Evolutionary conservation across 2,329 filamentous ascomycete species (phyloP).

Genomic region (Talaromyces sp.): DNA sequence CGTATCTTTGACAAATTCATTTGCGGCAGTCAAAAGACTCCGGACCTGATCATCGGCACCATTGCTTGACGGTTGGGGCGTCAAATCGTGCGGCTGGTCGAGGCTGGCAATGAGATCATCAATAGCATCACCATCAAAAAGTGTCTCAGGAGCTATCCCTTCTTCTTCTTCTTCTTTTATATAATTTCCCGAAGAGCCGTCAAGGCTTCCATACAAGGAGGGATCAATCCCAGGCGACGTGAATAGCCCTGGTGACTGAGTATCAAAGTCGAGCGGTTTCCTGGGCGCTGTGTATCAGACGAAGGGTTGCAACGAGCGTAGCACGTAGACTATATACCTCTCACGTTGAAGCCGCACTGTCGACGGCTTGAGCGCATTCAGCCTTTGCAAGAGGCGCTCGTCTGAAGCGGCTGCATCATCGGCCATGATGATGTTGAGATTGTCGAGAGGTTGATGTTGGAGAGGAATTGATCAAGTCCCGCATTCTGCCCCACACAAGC

Average conservation of each 20-base stretch:
- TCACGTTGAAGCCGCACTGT: slow-evolving; percentile 25
- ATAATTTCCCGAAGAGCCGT: neutral
- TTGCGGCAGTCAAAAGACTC: neutral
- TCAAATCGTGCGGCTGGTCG: neutral
- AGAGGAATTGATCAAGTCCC: neutral
- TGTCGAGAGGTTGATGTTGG: neutral
- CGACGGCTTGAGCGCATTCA: slow-evolving; percentile 31
- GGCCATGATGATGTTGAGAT: slow-evolving; percentile 13
- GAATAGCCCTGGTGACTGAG: neutral
- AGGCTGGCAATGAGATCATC: slow-evolving; percentile 17
- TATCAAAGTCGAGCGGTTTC: slow-evolving; percentile 2
- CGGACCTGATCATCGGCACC: neutral
- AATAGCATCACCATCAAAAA: slow-evolving; percentile 16
- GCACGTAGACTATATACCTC: slow-evolving; percentile 16
- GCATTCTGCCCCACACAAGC: slow-evolving; percentile 12
- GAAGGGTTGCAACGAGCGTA: neutral
- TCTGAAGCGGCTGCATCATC: slow-evolving; percentile 17
- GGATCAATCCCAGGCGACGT: neutral
- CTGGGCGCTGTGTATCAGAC: neutral
- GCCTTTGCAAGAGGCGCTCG: slow-evolving; percentile 24
- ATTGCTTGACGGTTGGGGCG: neutral
- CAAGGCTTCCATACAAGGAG: neutral
- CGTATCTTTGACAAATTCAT: neutral
- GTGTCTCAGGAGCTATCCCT: slow-evolving; percentile 4
- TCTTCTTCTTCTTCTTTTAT: neutral